Percentiles rank a stretch among this genome's conserved stretches.
phyloP scores from a whole-genome alignment of 2,329 filamentous ascomycete genomes.

The Stylonectria norvegica region DNA sequence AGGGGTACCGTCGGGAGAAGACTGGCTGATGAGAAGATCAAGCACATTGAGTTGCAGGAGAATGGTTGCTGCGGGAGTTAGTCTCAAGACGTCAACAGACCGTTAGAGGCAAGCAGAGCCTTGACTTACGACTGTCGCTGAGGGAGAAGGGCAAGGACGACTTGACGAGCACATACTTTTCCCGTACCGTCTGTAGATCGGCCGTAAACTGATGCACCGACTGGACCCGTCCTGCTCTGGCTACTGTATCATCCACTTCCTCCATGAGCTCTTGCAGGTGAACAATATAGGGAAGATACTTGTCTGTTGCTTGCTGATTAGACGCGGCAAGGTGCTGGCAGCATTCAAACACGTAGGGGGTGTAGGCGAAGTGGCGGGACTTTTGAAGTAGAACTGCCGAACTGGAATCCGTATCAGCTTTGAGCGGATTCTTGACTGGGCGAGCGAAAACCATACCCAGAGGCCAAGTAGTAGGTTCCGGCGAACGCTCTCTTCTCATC shows the following conservation, averaged over 20 bases:
- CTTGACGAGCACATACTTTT: constrained; percentile 22
- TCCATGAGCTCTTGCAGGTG: constrained; percentile 30
- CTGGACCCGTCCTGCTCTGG: constrained; percentile 1
- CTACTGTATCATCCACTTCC: constrained; percentile 27
- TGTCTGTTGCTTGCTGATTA: constrained; percentile 20
- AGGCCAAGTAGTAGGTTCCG: constrained; percentile 32
- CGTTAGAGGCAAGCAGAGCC: fast-evolving
- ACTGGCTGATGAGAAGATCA: constrained; percentile 31
- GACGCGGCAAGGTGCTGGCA: constrained; percentile 17
- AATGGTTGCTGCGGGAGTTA: constrained; percentile 17
- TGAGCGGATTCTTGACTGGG: neutral
- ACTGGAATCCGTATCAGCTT: constrained; percentile 1
- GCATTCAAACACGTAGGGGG: constrained; percentile 26
- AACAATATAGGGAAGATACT: constrained; percentile 29
- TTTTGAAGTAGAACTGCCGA: constrained; percentile 32
- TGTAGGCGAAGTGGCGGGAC: constrained; percentile 26
- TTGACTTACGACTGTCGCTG: constrained; percentile 29
- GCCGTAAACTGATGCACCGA: constrained; percentile 7
- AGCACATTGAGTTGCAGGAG: constrained; percentile 27
- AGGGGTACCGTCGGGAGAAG: constrained; percentile 23
- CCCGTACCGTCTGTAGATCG: constrained; percentile 20
- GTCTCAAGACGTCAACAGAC: neutral
- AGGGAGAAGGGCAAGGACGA: constrained; percentile 25
- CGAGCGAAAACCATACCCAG: constrained; percentile 21
- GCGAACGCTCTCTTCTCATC: constrained; percentile 31